Base-by-base conservation (phyloP, 257 asterid genomes). In the Solanum bulbocastanum region DNA sequence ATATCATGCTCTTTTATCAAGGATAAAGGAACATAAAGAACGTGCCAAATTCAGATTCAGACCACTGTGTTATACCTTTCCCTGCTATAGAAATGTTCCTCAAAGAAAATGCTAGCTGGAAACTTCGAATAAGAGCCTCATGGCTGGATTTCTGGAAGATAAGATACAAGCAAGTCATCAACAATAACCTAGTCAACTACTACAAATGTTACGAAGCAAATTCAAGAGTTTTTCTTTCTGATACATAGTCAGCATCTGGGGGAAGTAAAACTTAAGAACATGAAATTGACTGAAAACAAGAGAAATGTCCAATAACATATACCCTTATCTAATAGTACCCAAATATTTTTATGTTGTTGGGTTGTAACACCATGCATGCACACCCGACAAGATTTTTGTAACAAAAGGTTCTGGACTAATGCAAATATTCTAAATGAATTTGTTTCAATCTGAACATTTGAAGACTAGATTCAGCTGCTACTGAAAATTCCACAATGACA, bases 91-190 rank as follows among this genome's bases (percentile, higher is more conserved):
- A 91, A 87, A 92, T 89, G 89, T 89, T 94, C 93, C 98, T 92
- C 86, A 95, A 90, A 62, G 98, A 93, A 90, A 94, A 87, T 23
- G 96, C 94, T 68, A 94, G 95, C 90, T 92, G 98, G 89, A 95
- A 94, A 90, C 97, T 94, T 90, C 93, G 94, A 89, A 92, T 90
- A 91, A 95, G 97, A 89, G 92, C 91, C 87, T 95, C 98, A 58
- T 91, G 88, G 78, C 93, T 81, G 44, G 97, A 92, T 87, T 94
- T 95, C 98, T 95, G 83, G 44, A 89, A 68, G 94, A 87, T 49
- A 79, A 82, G 60, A 88, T 71, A 82, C 76, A 37, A 88, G 86
- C 71, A 86, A 83, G 75, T 60, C 84, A 89, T 88, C 81, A 92
- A 85, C 72, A 84, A 56, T 49, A n/a, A 39, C 68, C 84, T 20